These are phyloP conservation scores for Fusarium mundagurra DNA, from an alignment of 2,329 filamentous ascomycete species.

Conservation along the genomic window DNA sequence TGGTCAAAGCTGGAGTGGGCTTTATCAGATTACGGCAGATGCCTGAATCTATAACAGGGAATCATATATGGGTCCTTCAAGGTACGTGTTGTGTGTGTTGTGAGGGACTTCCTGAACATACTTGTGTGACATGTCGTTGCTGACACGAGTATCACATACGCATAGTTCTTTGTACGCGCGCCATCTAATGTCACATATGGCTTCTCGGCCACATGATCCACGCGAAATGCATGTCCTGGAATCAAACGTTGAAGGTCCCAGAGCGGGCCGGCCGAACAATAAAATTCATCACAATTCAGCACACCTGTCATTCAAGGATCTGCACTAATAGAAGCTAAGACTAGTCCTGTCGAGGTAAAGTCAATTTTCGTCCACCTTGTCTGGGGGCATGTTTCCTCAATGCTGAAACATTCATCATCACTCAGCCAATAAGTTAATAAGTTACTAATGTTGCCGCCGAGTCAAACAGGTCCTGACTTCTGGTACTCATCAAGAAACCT, in stretches of 20 bases:
- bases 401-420: constrained; percentile 19
- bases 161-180: neutral
- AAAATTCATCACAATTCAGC: neutral
- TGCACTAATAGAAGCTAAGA: constrained; percentile 20
- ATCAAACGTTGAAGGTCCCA: constrained; percentile 10
- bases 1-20: constrained; percentile 9
- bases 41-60: constrained; percentile 21
- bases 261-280: constrained; percentile 4
- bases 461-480: neutral
- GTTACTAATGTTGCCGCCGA: neutral
- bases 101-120: neutral
- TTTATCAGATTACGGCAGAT: constrained; percentile 16
- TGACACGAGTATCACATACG: neutral
- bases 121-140: neutral
- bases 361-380: neutral
- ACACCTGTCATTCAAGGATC: constrained; percentile 24
- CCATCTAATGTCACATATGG: neutral
- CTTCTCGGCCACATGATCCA: constrained; percentile 8
- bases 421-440: neutral
- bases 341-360: constrained; percentile 31
- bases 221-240: constrained; percentile 1
- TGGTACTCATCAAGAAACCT: neutral
- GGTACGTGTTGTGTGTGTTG: neutral
- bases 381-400: constrained; percentile 2
- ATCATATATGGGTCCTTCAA: constrained; percentile 4